Evolutionary conservation across 106 monocot genomes (phyloP).

Genomic region (Platanthera guangdongensis): DNA sequence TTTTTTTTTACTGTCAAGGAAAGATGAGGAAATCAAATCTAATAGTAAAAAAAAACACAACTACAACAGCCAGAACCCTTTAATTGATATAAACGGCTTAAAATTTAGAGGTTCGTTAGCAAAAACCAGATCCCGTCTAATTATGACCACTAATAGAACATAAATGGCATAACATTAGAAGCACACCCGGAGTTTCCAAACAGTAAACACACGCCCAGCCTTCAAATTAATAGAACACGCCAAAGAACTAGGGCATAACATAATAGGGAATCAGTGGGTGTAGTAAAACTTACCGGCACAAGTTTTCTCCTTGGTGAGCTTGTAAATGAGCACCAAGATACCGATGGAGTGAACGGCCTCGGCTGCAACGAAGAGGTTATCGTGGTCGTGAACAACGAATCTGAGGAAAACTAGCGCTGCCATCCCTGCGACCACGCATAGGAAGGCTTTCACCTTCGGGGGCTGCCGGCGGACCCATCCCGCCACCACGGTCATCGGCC

Average conservation of each 20-base stretch:
- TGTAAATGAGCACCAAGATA: slow-evolving; percentile 54
- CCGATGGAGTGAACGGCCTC: slow-evolving; percentile 56
- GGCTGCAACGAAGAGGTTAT: slow-evolving; percentile 60
- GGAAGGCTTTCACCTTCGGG: slow-evolving; percentile 67
- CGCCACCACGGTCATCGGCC: not conserved
- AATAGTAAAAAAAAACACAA: no score
- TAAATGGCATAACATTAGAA: not conserved
- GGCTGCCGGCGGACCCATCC: slow-evolving; percentile 50
- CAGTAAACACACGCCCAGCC: not conserved
- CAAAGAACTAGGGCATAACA: not conserved
- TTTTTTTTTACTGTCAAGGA: no score
- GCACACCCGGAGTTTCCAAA: not conserved
- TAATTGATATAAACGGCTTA: no score
- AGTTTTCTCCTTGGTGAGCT: slow-evolving; percentile 63
- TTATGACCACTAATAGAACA: not conserved
- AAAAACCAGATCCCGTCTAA: not conserved
- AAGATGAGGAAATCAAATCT: no score
- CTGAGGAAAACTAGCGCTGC: slow-evolving; percentile 36
- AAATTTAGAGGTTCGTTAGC: not conserved
- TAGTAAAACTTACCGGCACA: slow-evolving; percentile 5
- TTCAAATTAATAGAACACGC: not conserved
- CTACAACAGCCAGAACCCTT: no score
- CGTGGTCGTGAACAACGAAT: slow-evolving; percentile 49
- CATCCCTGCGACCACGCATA: slow-evolving; percentile 50
- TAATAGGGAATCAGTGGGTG: not conserved